Conservation (phyloP, 2,329 filamentous ascomycete genomes). For the Grosmannia clavigera region DNA sequence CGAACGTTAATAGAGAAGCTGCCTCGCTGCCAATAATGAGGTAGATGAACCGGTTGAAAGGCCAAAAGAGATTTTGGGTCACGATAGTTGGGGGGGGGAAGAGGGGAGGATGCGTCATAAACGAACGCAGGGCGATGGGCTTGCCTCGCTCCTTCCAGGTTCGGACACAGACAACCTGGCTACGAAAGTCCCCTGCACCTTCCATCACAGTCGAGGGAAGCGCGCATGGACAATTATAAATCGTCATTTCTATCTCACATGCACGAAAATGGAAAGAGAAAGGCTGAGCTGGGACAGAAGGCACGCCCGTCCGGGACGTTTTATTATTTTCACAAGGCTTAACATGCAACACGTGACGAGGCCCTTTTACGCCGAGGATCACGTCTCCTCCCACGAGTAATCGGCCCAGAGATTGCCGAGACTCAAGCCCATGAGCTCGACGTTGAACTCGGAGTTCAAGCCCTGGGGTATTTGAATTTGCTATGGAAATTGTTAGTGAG, state of each 20-base stretch:
- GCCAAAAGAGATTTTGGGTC: too few species aligned
- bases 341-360: background rate
- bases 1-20: background rate
- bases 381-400: slow-evolving; percentile 14
- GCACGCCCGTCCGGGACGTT: background rate
- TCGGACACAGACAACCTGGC: background rate
- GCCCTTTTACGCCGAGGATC: background rate
- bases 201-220: too few species aligned
- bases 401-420: slow-evolving; percentile 16
- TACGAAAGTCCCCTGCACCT: background rate
- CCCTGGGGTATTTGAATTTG: slow-evolving; percentile 7
- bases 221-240: too few species aligned
- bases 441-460: slow-evolving; percentile 13
- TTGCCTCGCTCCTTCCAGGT: background rate
- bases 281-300: background rate
- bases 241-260: background rate
- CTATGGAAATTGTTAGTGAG: background rate
- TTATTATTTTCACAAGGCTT: too few species aligned
- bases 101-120: background rate
- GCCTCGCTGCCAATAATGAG: background rate
- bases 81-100: background rate
- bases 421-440: slow-evolving; percentile 13
- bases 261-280: background rate
- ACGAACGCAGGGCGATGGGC: background rate
- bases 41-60: background rate